phyloP scores from a whole-genome alignment of 371 early-diverging fungal species.

The Mortierella sp. region DNA sequence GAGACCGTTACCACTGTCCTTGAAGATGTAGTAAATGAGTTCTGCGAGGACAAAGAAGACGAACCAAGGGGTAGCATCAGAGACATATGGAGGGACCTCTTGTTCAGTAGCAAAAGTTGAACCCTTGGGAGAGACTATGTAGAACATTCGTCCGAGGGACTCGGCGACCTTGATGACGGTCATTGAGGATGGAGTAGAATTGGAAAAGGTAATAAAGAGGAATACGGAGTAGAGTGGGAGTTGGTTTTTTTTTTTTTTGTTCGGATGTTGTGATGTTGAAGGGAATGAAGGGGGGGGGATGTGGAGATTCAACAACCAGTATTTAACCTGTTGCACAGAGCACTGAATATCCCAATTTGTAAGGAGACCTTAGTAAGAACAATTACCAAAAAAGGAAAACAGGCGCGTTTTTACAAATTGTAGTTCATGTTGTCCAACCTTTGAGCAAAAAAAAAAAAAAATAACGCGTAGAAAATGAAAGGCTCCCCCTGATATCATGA shows the following conservation, averaged over 20 bases:
- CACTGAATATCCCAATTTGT: slow-evolving; percentile 8
- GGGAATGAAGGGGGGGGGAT: slow-evolving; percentile 4
- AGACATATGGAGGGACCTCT: slow-evolving; percentile 66
- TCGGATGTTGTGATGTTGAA: neutral
- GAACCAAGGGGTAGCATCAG: slow-evolving; percentile 66
- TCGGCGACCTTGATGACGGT: slow-evolving; percentile 54
- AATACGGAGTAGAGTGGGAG: neutral
- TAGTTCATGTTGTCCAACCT: neutral
- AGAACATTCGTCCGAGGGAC: slow-evolving; percentile 65
- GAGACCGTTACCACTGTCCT: slow-evolving; percentile 55
- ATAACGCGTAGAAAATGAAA: too few relatives aligned
- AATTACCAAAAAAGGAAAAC: slow-evolving; percentile 3
- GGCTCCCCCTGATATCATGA: too few relatives aligned
- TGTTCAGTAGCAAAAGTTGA: slow-evolving; percentile 55
- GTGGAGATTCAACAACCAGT: neutral
- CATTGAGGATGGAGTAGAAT: slow-evolving; percentile 16
- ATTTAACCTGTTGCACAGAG: slow-evolving; percentile 6
- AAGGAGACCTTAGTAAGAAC: slow-evolving; percentile 2
- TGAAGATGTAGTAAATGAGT: slow-evolving; percentile 48
- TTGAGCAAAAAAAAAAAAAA: too few relatives aligned
- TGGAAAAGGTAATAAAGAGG: neutral
- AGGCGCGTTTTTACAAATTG: neutral
- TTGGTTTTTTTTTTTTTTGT: neutral
- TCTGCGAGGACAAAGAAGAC: slow-evolving; percentile 62
- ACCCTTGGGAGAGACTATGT: slow-evolving; percentile 62